Conservation (phyloP, 1,284 basidiomycete species). For the Phylloboletellus chloephorus region DNA sequence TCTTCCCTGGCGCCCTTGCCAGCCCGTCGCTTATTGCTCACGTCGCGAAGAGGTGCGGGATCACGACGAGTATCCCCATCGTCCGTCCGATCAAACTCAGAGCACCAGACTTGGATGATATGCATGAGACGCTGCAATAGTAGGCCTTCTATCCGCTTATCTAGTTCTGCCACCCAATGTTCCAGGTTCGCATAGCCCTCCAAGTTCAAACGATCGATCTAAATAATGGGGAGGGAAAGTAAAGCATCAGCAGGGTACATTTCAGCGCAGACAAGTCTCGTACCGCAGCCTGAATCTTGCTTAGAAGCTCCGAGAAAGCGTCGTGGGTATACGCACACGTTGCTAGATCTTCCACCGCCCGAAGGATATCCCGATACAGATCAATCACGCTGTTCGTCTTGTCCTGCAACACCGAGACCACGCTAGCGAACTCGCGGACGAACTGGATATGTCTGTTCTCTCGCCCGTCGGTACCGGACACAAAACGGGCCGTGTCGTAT, state of each 20-base stretch:
- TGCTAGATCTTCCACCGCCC: conserved; percentile 80
- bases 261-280: conserved; percentile 25
- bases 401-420: conserved; percentile 89
- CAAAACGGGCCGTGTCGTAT: conserved; percentile 76
- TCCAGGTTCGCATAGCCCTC: conserved; percentile 98
- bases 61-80: conserved; percentile 59
- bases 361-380: conserved; percentile 80
- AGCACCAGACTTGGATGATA: conserved; percentile 85
- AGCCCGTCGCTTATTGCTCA: conserved; percentile 54
- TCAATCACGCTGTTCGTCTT: conserved; percentile 93
- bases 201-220: conserved; percentile 92
- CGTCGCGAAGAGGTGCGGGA: conserved; percentile 45
- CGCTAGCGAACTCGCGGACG: conserved; percentile 91
- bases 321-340: conserved; percentile 83
- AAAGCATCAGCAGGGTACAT: conserved; percentile 2
- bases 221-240: neutral
- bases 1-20: conserved; percentile 70
- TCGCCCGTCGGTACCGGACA: conserved; percentile 66
- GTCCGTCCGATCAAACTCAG: conserved; percentile 73
- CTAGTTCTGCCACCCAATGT: conserved; percentile 88
- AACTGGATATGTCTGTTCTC: conserved; percentile 90
- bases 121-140: conserved; percentile 74
- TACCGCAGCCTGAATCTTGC: conserved; percentile 82
- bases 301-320: conserved; percentile 75
- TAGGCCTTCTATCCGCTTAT: conserved; percentile 80